phyloP scores from a whole-genome alignment of 2,329 filamentous ascomycete species.

The Cytospora chrysosperma region DNA sequence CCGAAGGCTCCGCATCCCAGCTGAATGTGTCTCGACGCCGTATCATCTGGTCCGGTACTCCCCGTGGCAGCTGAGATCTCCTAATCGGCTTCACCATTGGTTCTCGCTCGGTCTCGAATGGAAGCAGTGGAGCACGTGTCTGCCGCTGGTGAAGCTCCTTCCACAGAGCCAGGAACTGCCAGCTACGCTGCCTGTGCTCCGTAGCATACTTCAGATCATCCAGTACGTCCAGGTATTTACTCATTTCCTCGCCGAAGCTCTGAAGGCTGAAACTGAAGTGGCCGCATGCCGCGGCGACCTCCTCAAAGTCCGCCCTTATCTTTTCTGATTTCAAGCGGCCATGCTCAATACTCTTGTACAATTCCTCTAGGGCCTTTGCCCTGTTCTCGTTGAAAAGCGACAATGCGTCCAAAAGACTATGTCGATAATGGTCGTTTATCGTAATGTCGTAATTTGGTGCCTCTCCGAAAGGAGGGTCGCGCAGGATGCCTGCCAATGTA shows the following conservation, averaged over 20 bases:
- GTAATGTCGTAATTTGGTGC: slow-evolving; percentile 66
- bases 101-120: slow-evolving; percentile 44
- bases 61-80: slow-evolving; percentile 54
- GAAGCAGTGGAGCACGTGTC: slow-evolving; percentile 26
- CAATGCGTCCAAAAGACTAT: slow-evolving; percentile 78
- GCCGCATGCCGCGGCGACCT: slow-evolving; percentile 95
- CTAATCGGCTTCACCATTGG: slow-evolving; percentile 47
- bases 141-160: slow-evolving; percentile 24
- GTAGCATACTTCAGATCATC: slow-evolving; percentile 78
- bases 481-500: slow-evolving; percentile 83
- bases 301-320: slow-evolving; percentile 89
- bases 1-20: slow-evolving; percentile 55
- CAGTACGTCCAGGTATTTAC: slow-evolving; percentile 76
- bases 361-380: slow-evolving; percentile 69
- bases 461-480: slow-evolving; percentile 78
- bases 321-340: slow-evolving; percentile 67
- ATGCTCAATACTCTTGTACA: slow-evolving; percentile 79
- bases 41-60: slow-evolving; percentile 55
- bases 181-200: slow-evolving; percentile 62
- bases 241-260: slow-evolving; percentile 87
- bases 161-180: slow-evolving; percentile 90
- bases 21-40: slow-evolving; percentile 52
- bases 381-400: slow-evolving; percentile 75
- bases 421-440: slow-evolving; percentile 76
- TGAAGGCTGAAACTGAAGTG: slow-evolving; percentile 93